Conservation (phyloP, 176 grass and related monocot genomes). For the Tillandsia fasciculata region DNA sequence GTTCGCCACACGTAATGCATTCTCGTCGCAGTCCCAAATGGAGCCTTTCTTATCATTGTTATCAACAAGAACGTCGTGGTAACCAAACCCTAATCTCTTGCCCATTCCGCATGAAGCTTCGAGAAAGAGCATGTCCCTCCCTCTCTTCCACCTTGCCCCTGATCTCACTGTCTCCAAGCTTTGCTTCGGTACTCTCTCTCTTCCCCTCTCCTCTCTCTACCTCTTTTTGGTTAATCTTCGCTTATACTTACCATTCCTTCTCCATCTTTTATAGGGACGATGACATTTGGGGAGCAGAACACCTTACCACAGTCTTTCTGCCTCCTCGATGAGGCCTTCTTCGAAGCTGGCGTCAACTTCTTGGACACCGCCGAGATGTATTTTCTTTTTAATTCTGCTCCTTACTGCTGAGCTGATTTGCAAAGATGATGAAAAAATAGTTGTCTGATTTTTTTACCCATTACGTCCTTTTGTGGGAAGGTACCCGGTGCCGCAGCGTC, state of each 20-base stretch:
- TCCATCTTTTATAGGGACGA: conserved; percentile 42
- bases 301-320: conserved; percentile 41
- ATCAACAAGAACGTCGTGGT: neutral
- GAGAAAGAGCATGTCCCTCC: conserved; percentile 27
- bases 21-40: too few relatives aligned
- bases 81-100: neutral
- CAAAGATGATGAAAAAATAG: too few relatives aligned
- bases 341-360: conserved; percentile 69
- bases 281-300: conserved; percentile 90
- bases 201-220: neutral
- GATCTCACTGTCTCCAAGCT: conserved; percentile 70
- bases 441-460: neutral
- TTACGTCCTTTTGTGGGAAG: conserved; percentile 9
- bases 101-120: neutral
- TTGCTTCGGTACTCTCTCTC: conserved; percentile 42
- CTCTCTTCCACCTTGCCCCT: conserved; percentile 54
- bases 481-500: conserved; percentile 74
- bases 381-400: too few relatives aligned
- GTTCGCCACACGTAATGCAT: too few relatives aligned
- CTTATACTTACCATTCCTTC: neutral
- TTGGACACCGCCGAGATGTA: conserved; percentile 85
- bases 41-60: too few relatives aligned
- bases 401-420: too few relatives aligned
- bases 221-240: neutral
- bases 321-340: conserved; percentile 63